A percentile compares a stretch with the other conserved stretches of the same genome.
Evolutionary conservation across 2,329 filamentous ascomycete genomes (phyloP).

Genomic region (Ophiostoma pallidulum): DNA sequence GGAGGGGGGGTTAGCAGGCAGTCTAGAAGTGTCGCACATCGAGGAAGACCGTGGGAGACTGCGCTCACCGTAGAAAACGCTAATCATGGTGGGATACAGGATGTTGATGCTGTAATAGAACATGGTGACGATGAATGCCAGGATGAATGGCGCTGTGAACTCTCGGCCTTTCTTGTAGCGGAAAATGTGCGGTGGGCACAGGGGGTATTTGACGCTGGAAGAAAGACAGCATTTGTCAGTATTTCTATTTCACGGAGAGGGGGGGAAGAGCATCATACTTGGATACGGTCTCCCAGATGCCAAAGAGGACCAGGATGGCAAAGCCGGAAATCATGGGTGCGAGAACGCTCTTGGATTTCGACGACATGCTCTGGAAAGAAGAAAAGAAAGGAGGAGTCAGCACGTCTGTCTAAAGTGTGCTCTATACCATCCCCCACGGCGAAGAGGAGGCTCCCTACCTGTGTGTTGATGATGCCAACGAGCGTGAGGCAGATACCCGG

Average conservation of each 20-base stretch:
- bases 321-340: neutral
- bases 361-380: neutral
- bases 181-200: slow-evolving; percentile 37
- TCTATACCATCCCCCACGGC: neutral
- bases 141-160: slow-evolving; percentile 11
- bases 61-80: slow-evolving; percentile 10
- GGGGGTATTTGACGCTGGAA: slow-evolving; percentile 24
- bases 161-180: slow-evolving; percentile 30
- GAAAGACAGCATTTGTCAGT: neutral
- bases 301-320: slow-evolving; percentile 2
- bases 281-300: slow-evolving; percentile 5
- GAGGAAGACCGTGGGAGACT: too few relatives aligned
- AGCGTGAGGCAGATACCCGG: slow-evolving; percentile 10
- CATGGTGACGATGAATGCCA: slow-evolving; percentile 9
- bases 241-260: too few relatives aligned
- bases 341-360: neutral
- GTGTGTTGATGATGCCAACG: slow-evolving; percentile 8
- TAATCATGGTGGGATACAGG: slow-evolving; percentile 37
- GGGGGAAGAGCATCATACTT: neutral
- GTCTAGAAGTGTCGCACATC: too few relatives aligned
- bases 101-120: slow-evolving; percentile 12
- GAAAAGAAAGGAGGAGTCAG: neutral
- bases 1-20: too few relatives aligned
- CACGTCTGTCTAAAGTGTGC: neutral
- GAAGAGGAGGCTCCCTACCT: too few relatives aligned